Evolutionary conservation across 2,329 filamentous ascomycete genomes (phyloP).

Genomic region (Cephalotrichum gorgonifer): DNA sequence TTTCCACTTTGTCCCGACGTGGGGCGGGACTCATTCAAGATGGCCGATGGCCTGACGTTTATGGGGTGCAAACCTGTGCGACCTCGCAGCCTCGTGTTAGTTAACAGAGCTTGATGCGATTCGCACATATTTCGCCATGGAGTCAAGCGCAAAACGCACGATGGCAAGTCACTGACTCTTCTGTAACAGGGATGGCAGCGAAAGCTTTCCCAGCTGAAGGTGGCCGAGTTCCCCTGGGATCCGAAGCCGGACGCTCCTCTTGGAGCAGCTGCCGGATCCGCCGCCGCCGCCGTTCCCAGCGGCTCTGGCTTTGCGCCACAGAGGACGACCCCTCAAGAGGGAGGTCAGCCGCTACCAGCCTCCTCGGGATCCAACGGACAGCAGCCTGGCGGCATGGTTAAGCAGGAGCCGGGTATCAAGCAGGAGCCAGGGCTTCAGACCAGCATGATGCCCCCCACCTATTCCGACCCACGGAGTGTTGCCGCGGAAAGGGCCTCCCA

Average conservation of each 20-base stretch:
- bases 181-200: conserved; percentile 74
- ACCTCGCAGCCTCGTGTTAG: too few species aligned
- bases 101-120: too few species aligned
- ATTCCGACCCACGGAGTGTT: conserved; percentile 17
- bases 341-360: conserved; percentile 16
- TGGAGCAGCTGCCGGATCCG: conserved; percentile 12
- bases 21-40: too few species aligned
- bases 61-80: too few species aligned
- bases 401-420: conserved; percentile 36
- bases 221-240: conserved; percentile 93
- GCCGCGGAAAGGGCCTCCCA: conserved; percentile 46
- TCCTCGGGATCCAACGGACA: conserved; percentile 1
- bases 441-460: conserved; percentile 14
- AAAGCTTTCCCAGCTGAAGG: conserved; percentile 73
- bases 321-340: conserved; percentile 2
- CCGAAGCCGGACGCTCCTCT: conserved; percentile 43
- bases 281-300: conserved; percentile 17
- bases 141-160: too few species aligned
- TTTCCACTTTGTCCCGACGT: not conserved
- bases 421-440: conserved; percentile 32
- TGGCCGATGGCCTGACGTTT: too few species aligned
- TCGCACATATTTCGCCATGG: too few species aligned
- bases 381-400: conserved; percentile 22
- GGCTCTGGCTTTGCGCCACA: conserved; percentile 19
- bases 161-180: not conserved